phyloP scores from a whole-genome alignment of 2,329 filamentous ascomycete species.

The Colletotrichum eleusines region DNA sequence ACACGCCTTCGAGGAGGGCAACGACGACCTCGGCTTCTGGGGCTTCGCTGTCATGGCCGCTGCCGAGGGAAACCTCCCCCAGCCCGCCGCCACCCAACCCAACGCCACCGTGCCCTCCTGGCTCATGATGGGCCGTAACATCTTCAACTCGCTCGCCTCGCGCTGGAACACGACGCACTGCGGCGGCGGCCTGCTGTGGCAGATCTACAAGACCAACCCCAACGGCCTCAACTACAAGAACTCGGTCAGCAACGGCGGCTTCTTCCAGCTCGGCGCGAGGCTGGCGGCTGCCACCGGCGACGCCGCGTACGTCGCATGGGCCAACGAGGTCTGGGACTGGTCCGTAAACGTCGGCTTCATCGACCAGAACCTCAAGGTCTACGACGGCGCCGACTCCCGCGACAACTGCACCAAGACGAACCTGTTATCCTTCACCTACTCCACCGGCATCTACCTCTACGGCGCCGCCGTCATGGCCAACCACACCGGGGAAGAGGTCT shows the following conservation, averaged over 20 bases:
- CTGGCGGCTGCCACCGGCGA: slow-evolving; percentile 78
- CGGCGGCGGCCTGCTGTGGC: slow-evolving; percentile 81
- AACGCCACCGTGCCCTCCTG: slow-evolving; percentile 69
- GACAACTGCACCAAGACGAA: slow-evolving; percentile 67
- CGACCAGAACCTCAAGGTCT: slow-evolving; percentile 66
- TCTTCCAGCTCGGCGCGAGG: slow-evolving; percentile 84
- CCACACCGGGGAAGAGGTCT: slow-evolving; percentile 64
- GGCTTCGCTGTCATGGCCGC: slow-evolving; percentile 75
- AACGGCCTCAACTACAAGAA: slow-evolving; percentile 88
- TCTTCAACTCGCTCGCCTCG: slow-evolving; percentile 77
- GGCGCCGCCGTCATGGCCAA: slow-evolving; percentile 75
- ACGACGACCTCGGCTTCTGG: slow-evolving; percentile 84
- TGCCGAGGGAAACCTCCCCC: slow-evolving; percentile 75
- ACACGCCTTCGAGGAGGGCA: slow-evolving; percentile 73
- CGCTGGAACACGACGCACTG: slow-evolving; percentile 79
- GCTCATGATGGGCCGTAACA: slow-evolving; percentile 75
- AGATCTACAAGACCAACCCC: slow-evolving; percentile 80
- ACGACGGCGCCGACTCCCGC: slow-evolving; percentile 70
- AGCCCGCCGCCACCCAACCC: slow-evolving; percentile 65
- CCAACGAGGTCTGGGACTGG: slow-evolving; percentile 76
- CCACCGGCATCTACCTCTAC: slow-evolving; percentile 73
- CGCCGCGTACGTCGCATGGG: slow-evolving; percentile 75
- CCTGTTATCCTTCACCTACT: slow-evolving; percentile 73
- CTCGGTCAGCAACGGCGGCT: slow-evolving; percentile 82
- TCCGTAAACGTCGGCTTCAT: slow-evolving; percentile 68